A percentile compares a stretch with the other conserved stretches of the same genome.
Conservation (phyloP, 2,329 filamentous ascomycete genomes). For the Aspergillus sp. region DNA sequence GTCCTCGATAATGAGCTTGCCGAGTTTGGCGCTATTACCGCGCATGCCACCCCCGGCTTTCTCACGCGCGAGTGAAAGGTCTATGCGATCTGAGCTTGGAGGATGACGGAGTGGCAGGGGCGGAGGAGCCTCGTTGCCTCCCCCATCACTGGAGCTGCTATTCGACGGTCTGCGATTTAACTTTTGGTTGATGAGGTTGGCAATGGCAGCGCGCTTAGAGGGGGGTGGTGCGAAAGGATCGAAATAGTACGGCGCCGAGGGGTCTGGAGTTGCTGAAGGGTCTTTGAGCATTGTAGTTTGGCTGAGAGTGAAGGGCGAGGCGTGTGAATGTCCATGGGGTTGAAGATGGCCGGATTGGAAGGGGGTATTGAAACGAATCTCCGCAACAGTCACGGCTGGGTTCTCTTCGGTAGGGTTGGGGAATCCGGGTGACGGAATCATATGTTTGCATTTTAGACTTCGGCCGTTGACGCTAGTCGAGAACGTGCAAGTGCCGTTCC, state of each 20-base stretch:
- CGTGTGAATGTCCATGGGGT: constrained; percentile 21
- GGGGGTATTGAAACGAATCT: constrained; percentile 87
- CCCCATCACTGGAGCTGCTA: constrained; percentile 29
- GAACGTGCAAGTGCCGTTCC: constrained; percentile 86
- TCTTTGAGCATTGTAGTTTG: constrained; percentile 19
- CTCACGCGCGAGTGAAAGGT: constrained; percentile 76
- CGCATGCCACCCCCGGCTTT: constrained; percentile 81
- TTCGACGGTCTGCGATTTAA: constrained; percentile 31
- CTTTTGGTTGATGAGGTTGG: constrained; percentile 33
- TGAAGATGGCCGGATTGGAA: constrained; percentile 44
- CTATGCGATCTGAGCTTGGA: constrained; percentile 52
- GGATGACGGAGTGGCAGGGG: constrained; percentile 24
- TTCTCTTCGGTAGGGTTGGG: constrained; percentile 17
- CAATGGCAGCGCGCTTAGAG: constrained; percentile 31
- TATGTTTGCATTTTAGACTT: constrained; percentile 71
- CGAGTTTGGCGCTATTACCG: constrained; percentile 86
- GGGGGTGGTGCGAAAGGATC: constrained; percentile 8
- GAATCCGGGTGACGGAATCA: constrained; percentile 48
- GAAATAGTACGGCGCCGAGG: not conserved
- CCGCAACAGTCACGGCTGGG: constrained; percentile 64
- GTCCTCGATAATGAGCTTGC: constrained; percentile 85
- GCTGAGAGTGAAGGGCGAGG: constrained; percentile 23
- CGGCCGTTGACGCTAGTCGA: constrained; percentile 73
- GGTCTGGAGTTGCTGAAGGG: constrained; percentile 5
- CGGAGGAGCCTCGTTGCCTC: constrained; percentile 4